Percentiles rank a stretch among this genome's conserved stretches.
Conservation (phyloP, 1,284 basidiomycete genomes). For the Ustilago trichophora region DNA sequence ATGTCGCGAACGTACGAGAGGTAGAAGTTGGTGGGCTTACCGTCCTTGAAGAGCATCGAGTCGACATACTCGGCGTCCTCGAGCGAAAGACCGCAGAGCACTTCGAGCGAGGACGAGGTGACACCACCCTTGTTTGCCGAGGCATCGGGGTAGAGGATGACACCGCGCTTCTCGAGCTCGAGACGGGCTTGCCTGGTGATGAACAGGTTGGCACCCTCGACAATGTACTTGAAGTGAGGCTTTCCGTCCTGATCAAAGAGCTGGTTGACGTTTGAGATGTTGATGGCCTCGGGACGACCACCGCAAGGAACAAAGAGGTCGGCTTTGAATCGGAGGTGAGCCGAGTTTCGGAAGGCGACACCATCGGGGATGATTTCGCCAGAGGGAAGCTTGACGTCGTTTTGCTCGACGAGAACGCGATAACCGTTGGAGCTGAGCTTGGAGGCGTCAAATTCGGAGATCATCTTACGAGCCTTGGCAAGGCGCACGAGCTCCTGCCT, state of each 20-base stretch:
- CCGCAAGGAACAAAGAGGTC: conserved; percentile 98
- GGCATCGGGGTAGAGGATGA: conserved; percentile 94
- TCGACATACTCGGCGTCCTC: conserved; percentile 69
- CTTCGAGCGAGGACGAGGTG: conserved; percentile 91
- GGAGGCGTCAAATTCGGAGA: conserved; percentile 81
- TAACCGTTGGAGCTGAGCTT: conserved; percentile 94
- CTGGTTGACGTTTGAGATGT: conserved; percentile 91
- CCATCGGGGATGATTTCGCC: conserved; percentile 93
- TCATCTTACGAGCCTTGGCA: conserved; percentile 84
- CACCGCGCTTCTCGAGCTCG: conserved; percentile 73
- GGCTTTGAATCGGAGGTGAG: conserved; percentile 95
- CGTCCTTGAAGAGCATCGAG: conserved; percentile 92
- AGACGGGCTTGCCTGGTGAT: conserved; percentile 94
- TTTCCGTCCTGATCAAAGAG: conserved; percentile 93
- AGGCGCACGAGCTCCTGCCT: conserved; percentile 82
- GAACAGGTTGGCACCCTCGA: conserved; percentile 82
- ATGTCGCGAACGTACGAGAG: conserved; percentile 87
- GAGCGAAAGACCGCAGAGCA: conserved; percentile 62
- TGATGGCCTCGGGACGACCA: conserved; percentile 80
- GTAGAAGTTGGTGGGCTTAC: conserved; percentile 70
- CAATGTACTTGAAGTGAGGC: conserved; percentile 84
- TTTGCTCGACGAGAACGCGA: conserved; percentile 90
- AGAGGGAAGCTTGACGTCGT: conserved; percentile 85
- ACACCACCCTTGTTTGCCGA: conserved; percentile 99
- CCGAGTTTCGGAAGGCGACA: conserved; percentile 93